These are phyloP conservation scores for grape (Vitis vinifera) DNA, from an alignment of 164 flowering plant genomes.

Conservation along the genomic window DNA sequence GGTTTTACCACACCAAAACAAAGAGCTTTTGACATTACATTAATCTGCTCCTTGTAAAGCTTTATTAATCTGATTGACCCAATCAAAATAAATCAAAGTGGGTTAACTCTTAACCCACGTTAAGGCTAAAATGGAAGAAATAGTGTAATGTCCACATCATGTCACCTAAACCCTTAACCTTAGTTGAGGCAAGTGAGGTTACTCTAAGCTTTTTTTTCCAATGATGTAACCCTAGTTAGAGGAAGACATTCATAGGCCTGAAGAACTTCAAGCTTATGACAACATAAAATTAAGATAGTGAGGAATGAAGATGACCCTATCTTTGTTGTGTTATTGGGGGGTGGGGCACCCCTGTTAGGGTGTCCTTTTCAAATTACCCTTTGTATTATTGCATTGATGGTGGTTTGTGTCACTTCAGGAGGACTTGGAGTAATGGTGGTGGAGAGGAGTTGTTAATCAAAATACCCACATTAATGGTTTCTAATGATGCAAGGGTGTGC, in stretches of 20 bases:
- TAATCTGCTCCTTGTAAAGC: no score
- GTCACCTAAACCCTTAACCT: neutral
- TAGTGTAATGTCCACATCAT: neutral
- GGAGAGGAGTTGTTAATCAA: neutral
- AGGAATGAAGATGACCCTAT: neutral
- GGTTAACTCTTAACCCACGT: neutral
- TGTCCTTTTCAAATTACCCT: neutral
- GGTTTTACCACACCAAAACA: no score
- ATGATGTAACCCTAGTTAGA: neutral
- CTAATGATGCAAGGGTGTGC: no score
- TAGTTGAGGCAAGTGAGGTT: neutral
- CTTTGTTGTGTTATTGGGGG: neutral
- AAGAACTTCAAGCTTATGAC: neutral
- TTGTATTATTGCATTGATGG: neutral
- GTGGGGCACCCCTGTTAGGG: neutral
- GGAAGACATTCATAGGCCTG: neutral
- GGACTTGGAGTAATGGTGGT: neutral
- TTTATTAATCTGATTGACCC: no score
- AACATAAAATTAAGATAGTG: neutral
- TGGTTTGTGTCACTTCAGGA: neutral
- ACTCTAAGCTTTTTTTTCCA: neutral
- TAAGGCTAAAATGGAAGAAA: neutral
- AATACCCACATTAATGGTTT: neutral
- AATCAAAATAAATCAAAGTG: no score
- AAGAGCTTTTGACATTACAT: no score